phyloP scores from a whole-genome alignment of 2,329 filamentous ascomycete species.

The Neonectria ditissima region DNA sequence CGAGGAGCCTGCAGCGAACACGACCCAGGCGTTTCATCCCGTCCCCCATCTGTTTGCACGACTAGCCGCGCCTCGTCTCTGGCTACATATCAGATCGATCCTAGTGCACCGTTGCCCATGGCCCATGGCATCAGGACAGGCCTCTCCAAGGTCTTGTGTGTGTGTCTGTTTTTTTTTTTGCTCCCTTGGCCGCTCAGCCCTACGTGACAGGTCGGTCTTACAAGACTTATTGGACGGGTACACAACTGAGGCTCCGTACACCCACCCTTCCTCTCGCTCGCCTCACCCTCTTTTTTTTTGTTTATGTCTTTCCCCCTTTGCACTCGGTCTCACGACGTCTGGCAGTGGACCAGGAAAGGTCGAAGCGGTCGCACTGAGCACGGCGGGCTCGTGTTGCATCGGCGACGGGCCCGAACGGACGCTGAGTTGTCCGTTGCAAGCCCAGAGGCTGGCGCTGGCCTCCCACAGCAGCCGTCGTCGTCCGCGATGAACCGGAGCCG shows the following conservation, averaged over 20 bases:
- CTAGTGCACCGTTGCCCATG: conserved; percentile 28
- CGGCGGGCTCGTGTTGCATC: conserved; percentile 20
- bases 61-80: conserved; percentile 35
- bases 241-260: conserved; percentile 1
- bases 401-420: conserved; percentile 29
- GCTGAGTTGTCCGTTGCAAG: conserved; percentile 37
- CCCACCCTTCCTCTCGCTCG: neutral
- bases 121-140: neutral
- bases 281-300: conserved; percentile 12
- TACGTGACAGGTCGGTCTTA: conserved; percentile 29
- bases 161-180: too few species aligned
- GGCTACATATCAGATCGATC: conserved; percentile 38
- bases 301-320: conserved; percentile 6
- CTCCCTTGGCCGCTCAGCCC: conserved; percentile 22
- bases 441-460: conserved; percentile 17
- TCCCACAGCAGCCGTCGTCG: conserved; percentile 13
- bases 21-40: conserved; percentile 45
- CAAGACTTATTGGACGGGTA: conserved; percentile 18
- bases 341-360: neutral
- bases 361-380: conserved; percentile 1
- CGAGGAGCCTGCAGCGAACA: conserved; percentile 39
- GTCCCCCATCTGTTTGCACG: conserved; percentile 41
- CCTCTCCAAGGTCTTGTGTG: conserved; percentile 11
- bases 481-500: conserved; percentile 26
- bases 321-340: conserved; percentile 10